phyloP scores from a whole-genome alignment of 352 stramenopile species.

The Phytophthora lateralis region DNA sequence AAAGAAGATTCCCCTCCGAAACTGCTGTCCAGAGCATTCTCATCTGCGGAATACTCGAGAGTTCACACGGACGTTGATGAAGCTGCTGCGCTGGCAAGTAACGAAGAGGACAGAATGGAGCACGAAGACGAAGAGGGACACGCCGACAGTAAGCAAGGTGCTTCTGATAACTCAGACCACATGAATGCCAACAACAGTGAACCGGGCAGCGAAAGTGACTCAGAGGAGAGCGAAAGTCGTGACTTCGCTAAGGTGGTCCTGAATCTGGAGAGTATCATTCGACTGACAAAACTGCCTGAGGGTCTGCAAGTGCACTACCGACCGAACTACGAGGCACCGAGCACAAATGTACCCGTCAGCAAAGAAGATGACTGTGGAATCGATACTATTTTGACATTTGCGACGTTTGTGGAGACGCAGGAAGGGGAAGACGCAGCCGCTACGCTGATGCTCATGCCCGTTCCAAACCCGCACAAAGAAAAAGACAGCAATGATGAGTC shows the following conservation, averaged over 20 bases:
- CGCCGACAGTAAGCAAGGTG: slow-evolving; percentile 27
- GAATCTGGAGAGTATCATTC: slow-evolving; percentile 87
- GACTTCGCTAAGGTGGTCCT: slow-evolving; percentile 67
- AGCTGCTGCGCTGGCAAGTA: slow-evolving; percentile 4
- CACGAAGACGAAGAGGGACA: slow-evolving; percentile 21
- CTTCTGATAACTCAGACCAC: slow-evolving; percentile 19
- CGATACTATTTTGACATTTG: slow-evolving; percentile 72
- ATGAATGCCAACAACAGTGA: slow-evolving; percentile 44
- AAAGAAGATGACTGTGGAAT: slow-evolving; percentile 44
- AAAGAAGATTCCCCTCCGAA: slow-evolving; percentile 76
- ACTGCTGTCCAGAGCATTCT: slow-evolving; percentile 66
- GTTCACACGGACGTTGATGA: slow-evolving; percentile 9
- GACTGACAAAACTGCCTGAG: slow-evolving; percentile 76
- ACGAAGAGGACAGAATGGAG: slow-evolving; percentile 7
- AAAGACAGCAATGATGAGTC: slow-evolving; percentile 27
- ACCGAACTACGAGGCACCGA: slow-evolving; percentile 68
- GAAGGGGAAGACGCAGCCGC: slow-evolving; percentile 39
- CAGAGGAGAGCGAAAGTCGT: slow-evolving; percentile 48
- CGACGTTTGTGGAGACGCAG: slow-evolving; percentile 66
- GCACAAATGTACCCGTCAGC: slow-evolving; percentile 26
- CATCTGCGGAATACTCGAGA: slow-evolving; percentile 42
- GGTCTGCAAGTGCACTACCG: slow-evolving; percentile 85
- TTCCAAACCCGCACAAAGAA: slow-evolving; percentile 41
- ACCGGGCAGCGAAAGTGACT: slow-evolving; percentile 41
- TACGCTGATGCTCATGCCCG: slow-evolving; percentile 64